Conservation (phyloP, 495 filamentous ascomycete genomes). For the Achaetomiella virescens region DNA sequence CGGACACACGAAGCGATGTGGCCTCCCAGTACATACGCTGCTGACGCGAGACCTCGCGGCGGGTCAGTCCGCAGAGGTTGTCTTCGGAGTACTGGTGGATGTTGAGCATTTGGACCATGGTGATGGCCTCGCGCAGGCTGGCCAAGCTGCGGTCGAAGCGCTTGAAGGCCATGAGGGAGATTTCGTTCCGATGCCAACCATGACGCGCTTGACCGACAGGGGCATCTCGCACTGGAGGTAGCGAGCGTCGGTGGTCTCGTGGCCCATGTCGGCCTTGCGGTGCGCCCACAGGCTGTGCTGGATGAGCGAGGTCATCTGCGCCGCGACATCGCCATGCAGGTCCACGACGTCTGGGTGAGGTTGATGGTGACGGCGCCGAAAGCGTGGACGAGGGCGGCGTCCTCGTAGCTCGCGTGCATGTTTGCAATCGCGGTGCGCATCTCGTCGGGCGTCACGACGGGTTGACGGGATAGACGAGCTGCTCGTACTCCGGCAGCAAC, state of each 20-base stretch:
- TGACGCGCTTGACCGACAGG: not conserved
- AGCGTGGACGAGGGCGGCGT: not conserved
- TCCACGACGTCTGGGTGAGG: slow-evolving; percentile 2
- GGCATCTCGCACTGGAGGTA: not conserved
- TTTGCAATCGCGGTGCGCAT: not conserved
- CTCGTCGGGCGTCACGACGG: slow-evolving; percentile 1
- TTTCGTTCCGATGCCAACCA: slow-evolving; percentile 2
- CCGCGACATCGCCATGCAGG: not conserved
- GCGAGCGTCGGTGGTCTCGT: not conserved
- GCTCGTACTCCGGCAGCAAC: not conserved
- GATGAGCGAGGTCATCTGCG: not conserved
- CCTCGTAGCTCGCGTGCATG: slow-evolving; percentile 4
- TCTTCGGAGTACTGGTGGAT: slow-evolving; percentile 1
- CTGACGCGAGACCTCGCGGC: not conserved
- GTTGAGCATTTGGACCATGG: slow-evolving; percentile 6
- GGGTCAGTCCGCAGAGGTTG: not conserved
- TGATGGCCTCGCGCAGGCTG: not conserved
- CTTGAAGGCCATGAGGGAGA: slow-evolving; percentile 1
- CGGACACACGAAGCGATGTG: slow-evolving; percentile 2
- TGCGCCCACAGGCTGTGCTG: not conserved
- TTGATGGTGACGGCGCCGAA: slow-evolving; percentile 3
- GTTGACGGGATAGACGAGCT: slow-evolving; percentile 2
- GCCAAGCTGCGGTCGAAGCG: slow-evolving; percentile 1
- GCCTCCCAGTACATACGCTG: slow-evolving; percentile 4
- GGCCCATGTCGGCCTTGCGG: not conserved